Conservation (phyloP, 306 rosid genomes). For the Luffa aegyptiaca region DNA sequence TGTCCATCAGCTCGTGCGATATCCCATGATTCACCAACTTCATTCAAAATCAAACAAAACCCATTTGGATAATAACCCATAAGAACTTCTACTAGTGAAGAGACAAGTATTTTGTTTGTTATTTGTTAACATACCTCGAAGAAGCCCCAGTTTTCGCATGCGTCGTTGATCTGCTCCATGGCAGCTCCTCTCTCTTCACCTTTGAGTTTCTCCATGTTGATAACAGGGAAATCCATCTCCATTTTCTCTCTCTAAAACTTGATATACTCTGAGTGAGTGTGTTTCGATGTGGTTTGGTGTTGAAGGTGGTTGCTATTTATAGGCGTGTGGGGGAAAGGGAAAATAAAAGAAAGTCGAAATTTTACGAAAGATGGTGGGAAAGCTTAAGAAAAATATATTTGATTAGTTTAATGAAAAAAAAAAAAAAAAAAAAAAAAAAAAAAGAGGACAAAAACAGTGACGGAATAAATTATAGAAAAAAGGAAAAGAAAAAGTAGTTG, state of each 20-base stretch:
- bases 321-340: neutral
- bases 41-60: neutral
- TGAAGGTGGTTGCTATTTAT: neutral
- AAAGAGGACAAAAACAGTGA: neutral
- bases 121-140: conserved; percentile 47
- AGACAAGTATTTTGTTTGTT: no score
- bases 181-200: conserved; percentile 46
- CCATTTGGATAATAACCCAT: no score
- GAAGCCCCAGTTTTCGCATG: conserved; percentile 98
- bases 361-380: neutral
- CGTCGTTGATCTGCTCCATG: conserved; percentile 67
- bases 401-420: neutral
- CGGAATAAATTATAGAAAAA: neutral
- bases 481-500: neutral
- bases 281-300: neutral
- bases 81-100: no score
- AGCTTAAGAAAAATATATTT: neutral
- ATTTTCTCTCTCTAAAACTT: neutral
- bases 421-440: neutral
- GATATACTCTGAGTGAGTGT: neutral
- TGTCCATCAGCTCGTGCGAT: conserved; percentile 69
- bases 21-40: conserved; percentile 92
- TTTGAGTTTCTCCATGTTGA: conserved; percentile 63
- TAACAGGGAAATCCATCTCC: conserved; percentile 50
- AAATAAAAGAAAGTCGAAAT: neutral